Evolutionary conservation across 78 protist species (phyloP), one percentile per base, ranked within the genome.

Genomic region (Abeoforma whisleri): DNA sequence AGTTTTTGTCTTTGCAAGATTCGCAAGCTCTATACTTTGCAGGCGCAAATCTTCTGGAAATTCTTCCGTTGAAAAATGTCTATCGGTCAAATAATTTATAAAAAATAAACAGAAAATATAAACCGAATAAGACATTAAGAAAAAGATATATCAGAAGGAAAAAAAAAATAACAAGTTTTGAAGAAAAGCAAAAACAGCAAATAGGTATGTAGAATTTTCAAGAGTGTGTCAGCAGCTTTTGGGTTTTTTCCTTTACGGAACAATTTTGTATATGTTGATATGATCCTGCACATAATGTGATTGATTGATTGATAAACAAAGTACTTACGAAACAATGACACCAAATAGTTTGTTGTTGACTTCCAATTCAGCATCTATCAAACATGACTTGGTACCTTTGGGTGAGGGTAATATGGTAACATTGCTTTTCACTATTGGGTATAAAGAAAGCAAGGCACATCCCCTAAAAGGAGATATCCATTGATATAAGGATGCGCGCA

Each of bases 31-130:
- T 5, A 23, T 0, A 2, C 77, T 81, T 37, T 81, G 85, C 2
- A 81, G 71, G 39, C 57, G 36, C 30, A 81, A 38, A 81, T 81
- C 85, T 30, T 81, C 85, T 22, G 85, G 85, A 38, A 81, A 81
- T 81, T 81, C 85, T 38, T 81, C 85, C 30, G 85, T 81, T 37
- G 85, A 81, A 72, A 81, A 81, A 39, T 81, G 85, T 62, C 72
- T 40, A 22, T 19, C 36, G 68, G 8, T 39, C 12, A 48, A 48
- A 48, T 48, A 48, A 48, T 48, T 48, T 19, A 48, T 48, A 48
- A 48, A 5, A 19, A 48, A 48, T 48, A 48, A 48, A 48, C 30
- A 19, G 12, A 48, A 5, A 48, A 19, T 48, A 19, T 19, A 48
- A 48, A 48, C 62, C 12, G 5, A 48, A 48, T 48, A 48, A 48